Base-by-base conservation (phyloP, 352 stramenopile genomes). In the Phytophthora uliginosa region DNA sequence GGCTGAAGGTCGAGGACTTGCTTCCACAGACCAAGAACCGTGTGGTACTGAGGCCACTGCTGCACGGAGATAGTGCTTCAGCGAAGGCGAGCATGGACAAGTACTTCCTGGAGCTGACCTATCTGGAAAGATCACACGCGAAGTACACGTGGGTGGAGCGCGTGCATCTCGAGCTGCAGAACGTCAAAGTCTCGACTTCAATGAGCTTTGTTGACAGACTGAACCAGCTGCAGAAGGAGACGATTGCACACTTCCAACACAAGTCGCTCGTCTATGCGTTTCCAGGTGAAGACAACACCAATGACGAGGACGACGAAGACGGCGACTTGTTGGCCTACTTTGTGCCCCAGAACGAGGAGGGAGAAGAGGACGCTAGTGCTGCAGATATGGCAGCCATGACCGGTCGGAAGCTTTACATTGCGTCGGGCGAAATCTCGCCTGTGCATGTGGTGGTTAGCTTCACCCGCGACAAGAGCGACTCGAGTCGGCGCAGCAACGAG, bases 121-220 rank as follows among this genome's bases (percentile, higher is more conserved):
- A 94, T 76, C 59, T 91, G 3, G 86, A 92, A 56, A 83, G 86
- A n/a, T 74, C 81, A 20, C 86, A 95, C 57, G 54, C 81, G 4
- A 94, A 93, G 59, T 93, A 93, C 71, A 82, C 72, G 22, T 94
- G 78, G 73, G 76, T 95, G 20, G 89, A 95, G 51, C 75, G 78
- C 38, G 54, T 93, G 1, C 79, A 71, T 9, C 70, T 93, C 2
- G 77, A 92, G 59, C 52, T 93, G 33, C 87, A 94, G 65, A 86
- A 94, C 42, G 70, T 94, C 20, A 89, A 88, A 47, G 36, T 95
- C 3, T 78, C 86, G 58, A 95, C 89, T 8, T 93, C 89, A 1
- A 95, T 95, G 89, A 81, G 76, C 26, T 96, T 96, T 59, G 81
- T 96, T 9, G 80, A 95, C 69, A 82, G 89, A 2, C 59, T 96